Evolutionary conservation across 768 basidiomycete genomes (phyloP).

Genomic region (Glaciozyma martinii): DNA sequence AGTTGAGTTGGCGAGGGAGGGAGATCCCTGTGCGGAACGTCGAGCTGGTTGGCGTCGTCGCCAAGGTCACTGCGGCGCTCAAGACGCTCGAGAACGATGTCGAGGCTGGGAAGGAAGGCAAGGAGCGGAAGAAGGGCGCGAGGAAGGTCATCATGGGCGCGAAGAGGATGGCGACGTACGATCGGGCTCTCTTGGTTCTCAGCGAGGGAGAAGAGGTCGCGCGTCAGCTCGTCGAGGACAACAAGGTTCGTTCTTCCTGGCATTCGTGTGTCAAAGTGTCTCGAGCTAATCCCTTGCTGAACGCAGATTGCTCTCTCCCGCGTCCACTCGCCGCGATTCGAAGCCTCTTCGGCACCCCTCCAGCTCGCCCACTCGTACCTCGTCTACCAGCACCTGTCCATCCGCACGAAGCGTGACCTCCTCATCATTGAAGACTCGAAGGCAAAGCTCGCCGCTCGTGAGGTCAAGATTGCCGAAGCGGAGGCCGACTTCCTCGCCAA

Average conservation of each 20-base stretch:
- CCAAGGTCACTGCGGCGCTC: slow-evolving; percentile 73
- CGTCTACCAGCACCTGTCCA: slow-evolving; percentile 74
- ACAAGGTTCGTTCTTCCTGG: slow-evolving; percentile 44
- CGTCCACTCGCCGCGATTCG: slow-evolving; percentile 33
- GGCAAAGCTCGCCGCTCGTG: slow-evolving; percentile 16
- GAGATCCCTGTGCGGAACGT: slow-evolving; percentile 78
- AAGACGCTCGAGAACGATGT: slow-evolving; percentile 44
- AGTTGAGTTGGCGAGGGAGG: slow-evolving; percentile 56
- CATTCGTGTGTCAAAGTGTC: background rate
- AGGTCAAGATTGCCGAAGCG: slow-evolving; percentile 21
- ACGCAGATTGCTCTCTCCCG: slow-evolving; percentile 29
- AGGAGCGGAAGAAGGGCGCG: slow-evolving; percentile 38
- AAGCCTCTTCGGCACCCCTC: slow-evolving; percentile 47
- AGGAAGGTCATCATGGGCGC: slow-evolving; percentile 42
- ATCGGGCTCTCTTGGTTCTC: slow-evolving; percentile 69
- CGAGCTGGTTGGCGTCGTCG: slow-evolving; percentile 75
- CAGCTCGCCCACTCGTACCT: slow-evolving; percentile 80
- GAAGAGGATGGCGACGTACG: slow-evolving; percentile 74
- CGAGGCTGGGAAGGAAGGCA: slow-evolving; percentile 32
- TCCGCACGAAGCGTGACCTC: slow-evolving; percentile 80
- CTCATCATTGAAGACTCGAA: slow-evolving; percentile 53
- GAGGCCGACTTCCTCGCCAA: slow-evolving; percentile 26
- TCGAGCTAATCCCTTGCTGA: background rate
- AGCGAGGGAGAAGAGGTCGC: slow-evolving; percentile 85
- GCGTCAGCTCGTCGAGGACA: slow-evolving; percentile 68